phyloP scores from a whole-genome alignment of 164 flowering plant species.

The Vitis amurensis region DNA sequence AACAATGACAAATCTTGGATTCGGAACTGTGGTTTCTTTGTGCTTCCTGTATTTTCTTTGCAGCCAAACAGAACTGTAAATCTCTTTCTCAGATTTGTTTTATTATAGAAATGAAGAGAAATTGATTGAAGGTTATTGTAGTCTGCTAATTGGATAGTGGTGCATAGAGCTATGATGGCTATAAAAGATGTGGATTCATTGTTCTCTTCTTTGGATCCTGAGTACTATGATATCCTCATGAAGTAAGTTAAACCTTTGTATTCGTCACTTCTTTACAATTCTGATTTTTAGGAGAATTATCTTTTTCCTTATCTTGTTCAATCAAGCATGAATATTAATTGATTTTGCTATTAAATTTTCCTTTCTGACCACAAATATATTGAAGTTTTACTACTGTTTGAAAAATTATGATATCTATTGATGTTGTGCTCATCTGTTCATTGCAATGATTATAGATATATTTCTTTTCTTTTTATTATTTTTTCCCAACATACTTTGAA shows the following conservation, averaged over 20 bases:
- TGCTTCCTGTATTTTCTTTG: constrained; percentile 1
- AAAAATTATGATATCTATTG: too few relatives aligned
- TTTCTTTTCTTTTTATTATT: too few relatives aligned
- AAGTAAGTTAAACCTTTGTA: constrained; percentile 49
- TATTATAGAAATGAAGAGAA: constrained; percentile 2
- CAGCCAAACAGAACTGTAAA: neutral
- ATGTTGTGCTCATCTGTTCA: too few relatives aligned
- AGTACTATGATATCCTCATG: constrained; percentile 95
- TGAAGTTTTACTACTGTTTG: too few relatives aligned
- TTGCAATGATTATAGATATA: too few relatives aligned
- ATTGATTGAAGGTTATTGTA: constrained; percentile 25
- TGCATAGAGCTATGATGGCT: constrained; percentile 92
- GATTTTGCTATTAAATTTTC: too few relatives aligned
- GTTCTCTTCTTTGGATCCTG: constrained; percentile 83
- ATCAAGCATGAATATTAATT: neutral
- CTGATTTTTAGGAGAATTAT: neutral
- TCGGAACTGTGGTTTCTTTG: neutral
- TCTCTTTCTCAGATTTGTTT: neutral
- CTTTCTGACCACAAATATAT: too few relatives aligned
- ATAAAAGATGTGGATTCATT: constrained; percentile 84
- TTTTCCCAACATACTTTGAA: too few relatives aligned
- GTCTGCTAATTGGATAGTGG: constrained; percentile 98
- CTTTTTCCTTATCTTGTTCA: neutral
- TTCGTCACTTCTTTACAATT: neutral
- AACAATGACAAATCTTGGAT: neutral